These are phyloP conservation scores for Wallacemonas sp. DNA, from an alignment of 208 protist genomes.

Conservation along the genomic window DNA sequence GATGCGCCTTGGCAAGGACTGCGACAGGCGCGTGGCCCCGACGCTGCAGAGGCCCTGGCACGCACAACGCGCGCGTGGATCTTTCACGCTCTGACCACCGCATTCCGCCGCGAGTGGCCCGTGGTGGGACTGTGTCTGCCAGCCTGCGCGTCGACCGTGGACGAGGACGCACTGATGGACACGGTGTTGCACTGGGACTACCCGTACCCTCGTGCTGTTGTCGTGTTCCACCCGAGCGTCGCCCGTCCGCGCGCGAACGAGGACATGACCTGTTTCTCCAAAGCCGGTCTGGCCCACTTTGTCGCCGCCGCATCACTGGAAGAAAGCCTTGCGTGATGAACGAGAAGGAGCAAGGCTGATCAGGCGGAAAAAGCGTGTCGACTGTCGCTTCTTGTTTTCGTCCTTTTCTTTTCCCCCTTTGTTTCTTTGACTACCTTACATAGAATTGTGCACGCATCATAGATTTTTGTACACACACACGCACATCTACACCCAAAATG, in stretches of 20 bases:
- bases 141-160: slow-evolving; percentile 1
- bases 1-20: slow-evolving; percentile 7
- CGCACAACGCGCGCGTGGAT: slow-evolving; percentile 20
- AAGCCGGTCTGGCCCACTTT: background rate
- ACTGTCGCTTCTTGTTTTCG: background rate
- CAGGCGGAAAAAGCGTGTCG: too few relatives aligned
- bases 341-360: background rate
- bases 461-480: background rate
- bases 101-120: slow-evolving; percentile 26
- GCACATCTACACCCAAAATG: background rate
- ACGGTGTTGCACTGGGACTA: slow-evolving; percentile 34
- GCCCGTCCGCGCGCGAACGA: background rate
- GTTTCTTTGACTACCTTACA: background rate
- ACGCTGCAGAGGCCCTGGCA: background rate
- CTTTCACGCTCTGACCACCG: slow-evolving; percentile 29
- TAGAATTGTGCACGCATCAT: too few relatives aligned
- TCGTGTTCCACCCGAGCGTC: slow-evolving; percentile 21
- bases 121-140: slow-evolving; percentile 28
- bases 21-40: background rate
- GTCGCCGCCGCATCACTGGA: background rate
- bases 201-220: slow-evolving; percentile 24
- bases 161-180: slow-evolving; percentile 40
- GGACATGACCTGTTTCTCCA: slow-evolving; percentile 3
- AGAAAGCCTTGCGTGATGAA: slow-evolving; percentile 11
- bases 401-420: background rate